Percentiles rank a stretch among this genome's conserved stretches.
Conservation (phyloP, 2,329 filamentous ascomycete species). For the Rhynchosporium secalis region DNA sequence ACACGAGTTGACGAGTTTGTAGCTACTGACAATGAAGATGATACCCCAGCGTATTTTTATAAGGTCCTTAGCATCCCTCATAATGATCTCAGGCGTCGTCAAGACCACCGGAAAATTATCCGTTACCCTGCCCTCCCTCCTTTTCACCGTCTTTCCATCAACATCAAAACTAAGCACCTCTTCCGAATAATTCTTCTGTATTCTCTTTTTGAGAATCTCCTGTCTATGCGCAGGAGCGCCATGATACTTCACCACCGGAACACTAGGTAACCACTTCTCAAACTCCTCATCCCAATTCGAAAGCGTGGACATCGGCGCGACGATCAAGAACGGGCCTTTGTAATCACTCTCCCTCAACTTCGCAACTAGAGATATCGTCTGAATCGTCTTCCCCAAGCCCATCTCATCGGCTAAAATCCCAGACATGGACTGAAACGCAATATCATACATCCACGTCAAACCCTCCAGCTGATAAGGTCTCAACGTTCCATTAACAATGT, state of each 20-base stretch:
- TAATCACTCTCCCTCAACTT: slow-evolving; percentile 85
- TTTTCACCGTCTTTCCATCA: slow-evolving; percentile 13
- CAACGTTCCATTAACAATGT: slow-evolving; percentile 87
- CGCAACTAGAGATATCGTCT: slow-evolving; percentile 58
- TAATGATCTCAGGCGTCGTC: slow-evolving; percentile 94
- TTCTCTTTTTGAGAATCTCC: slow-evolving; percentile 67
- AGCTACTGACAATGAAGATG: slow-evolving; percentile 76
- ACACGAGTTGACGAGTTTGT: not conserved
- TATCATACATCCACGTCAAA: slow-evolving; percentile 82
- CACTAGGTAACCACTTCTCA: slow-evolving; percentile 81
- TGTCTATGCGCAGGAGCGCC: slow-evolving; percentile 78
- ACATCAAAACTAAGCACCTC: slow-evolving; percentile 18
- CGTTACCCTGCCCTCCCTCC: slow-evolving; percentile 54
- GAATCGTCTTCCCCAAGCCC: slow-evolving; percentile 60
- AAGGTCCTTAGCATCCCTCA: slow-evolving; percentile 81
- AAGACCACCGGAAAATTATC: slow-evolving; percentile 85
- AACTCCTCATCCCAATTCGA: slow-evolving; percentile 98
- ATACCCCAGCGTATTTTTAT: slow-evolving; percentile 92
- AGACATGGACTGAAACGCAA: slow-evolving; percentile 65
- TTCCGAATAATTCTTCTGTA: slow-evolving; percentile 63
- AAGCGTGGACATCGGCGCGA: slow-evolving; percentile 86
- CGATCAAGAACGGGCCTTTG: slow-evolving; percentile 82
- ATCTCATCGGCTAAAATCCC: slow-evolving; percentile 61
- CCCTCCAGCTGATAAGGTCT: slow-evolving; percentile 92
- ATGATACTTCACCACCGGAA: slow-evolving; percentile 89